These are phyloP conservation scores for Globisporangium paroecandrum DNA, from an alignment of 352 stramenopile genomes.

Conservation along the genomic window DNA sequence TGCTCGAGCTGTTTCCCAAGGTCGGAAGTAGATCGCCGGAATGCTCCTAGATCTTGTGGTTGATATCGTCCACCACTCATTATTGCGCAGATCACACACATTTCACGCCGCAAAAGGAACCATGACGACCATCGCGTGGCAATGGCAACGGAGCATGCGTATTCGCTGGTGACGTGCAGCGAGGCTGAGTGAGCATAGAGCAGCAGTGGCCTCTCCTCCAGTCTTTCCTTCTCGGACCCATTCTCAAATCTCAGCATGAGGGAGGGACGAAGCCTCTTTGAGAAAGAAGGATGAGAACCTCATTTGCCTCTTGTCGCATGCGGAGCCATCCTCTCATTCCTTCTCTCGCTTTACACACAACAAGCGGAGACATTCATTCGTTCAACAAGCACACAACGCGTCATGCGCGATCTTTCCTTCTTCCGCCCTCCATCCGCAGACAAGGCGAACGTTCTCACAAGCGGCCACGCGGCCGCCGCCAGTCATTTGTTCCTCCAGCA, in stretches of 20 bases:
- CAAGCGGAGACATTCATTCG: background rate
- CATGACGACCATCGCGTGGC: background rate
- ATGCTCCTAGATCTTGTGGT: too few species aligned
- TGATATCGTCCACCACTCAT: too few species aligned
- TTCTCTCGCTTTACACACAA: too few species aligned
- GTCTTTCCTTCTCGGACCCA: background rate
- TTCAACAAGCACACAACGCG: background rate
- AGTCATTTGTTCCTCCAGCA: slow-evolving; percentile 1
- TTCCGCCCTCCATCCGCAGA: slow-evolving; percentile 9
- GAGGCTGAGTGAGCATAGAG: background rate
- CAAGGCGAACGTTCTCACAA: background rate
- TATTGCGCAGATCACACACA: background rate
- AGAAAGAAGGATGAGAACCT: background rate
- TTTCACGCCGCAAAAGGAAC: background rate
- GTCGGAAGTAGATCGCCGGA: too few species aligned
- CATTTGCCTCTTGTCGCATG: slow-evolving; percentile 3
- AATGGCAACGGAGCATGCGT: background rate
- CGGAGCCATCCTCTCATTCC: slow-evolving; percentile 1
- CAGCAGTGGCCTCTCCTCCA: background rate
- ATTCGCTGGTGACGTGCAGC: background rate
- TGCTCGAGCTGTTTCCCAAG: too few species aligned
- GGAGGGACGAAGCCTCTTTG: background rate
- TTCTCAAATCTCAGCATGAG: background rate
- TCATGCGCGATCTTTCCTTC: slow-evolving; percentile 1
- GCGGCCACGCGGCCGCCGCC: background rate